Evolutionary conservation across 2,329 filamentous ascomycete genomes (phyloP), one percentile per base, ranked within the genome.

Genomic region (Hypoxylon sp.): DNA sequence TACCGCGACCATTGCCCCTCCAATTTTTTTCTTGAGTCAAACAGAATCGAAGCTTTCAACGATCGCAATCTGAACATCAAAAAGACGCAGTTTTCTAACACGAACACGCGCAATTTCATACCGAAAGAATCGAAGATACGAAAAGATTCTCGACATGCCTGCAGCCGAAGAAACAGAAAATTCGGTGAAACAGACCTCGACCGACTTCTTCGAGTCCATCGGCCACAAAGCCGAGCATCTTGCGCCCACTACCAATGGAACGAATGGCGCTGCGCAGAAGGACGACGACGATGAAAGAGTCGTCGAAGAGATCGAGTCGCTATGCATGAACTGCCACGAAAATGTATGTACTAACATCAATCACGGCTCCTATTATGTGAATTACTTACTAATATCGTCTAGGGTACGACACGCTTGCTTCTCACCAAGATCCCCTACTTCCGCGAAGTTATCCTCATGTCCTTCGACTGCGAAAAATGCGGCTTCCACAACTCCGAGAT

Each of bases 401-500:
- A 96, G 92, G 96, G 96, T 74, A 87, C 84, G 1, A 99, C 96
- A 12, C 88, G 91, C 63, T 87, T 99, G 21, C 88, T 99, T 45
- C 88, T 99, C 58, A 97, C 96, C 14, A 89, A 89, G 70, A 97
- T 99, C 60, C 96, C 96, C 14, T 98, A 93, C 85, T 99, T 99
- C 84, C 93, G 94, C 82, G 95, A 99, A 79, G 90, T 99, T 69
- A 93, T 99, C 74, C 88, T 99, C 79, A 97, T 97, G 90, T 98
- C 95, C 68, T 99, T 99, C 80, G 87, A 88, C 71, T 99, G 96
- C 84, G 89, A 93, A 5, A 88, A 97, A 80, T 99, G 96, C 82
- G 84, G 89, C 76, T 91, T 95, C 81, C 89, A 91, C 71, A 97
- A 98, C 83, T 94, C 94, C 79, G 95, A 97, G 74, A 91, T 99